phyloP scores from a whole-genome alignment of 192 early-diverging fungal genomes.

The Linnemannia elongata region DNA sequence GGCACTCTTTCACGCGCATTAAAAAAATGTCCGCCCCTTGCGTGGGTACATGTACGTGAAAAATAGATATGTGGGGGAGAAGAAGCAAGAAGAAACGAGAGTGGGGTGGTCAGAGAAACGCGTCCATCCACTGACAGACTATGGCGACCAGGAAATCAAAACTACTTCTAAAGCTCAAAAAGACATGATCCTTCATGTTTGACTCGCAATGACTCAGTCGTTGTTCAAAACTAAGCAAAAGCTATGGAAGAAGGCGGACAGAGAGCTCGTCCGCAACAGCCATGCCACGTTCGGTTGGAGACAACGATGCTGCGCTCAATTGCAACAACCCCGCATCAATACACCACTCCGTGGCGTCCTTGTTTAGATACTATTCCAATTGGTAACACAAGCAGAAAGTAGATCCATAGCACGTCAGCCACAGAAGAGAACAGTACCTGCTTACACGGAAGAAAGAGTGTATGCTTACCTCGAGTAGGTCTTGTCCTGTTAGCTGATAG shows the following conservation, averaged over 20 bases:
- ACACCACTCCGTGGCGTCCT: slow-evolving; percentile 14
- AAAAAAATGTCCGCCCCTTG: background rate
- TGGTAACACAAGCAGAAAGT: slow-evolving; percentile 10
- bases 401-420: slow-evolving; percentile 22
- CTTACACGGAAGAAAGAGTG: background rate
- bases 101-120: background rate
- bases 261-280: slow-evolving; percentile 65
- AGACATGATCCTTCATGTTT: background rate
- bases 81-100: background rate
- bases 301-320: slow-evolving; percentile 28
- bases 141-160: background rate
- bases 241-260: slow-evolving; percentile 41
- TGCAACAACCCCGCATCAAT: slow-evolving; percentile 27
- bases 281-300: slow-evolving; percentile 66
- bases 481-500: slow-evolving; percentile 30
- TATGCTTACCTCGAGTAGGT: slow-evolving; percentile 57
- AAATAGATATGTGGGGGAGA: background rate
- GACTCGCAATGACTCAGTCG: background rate
- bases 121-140: background rate
- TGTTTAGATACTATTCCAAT: slow-evolving; percentile 14
- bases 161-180: background rate
- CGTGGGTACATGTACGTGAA: background rate
- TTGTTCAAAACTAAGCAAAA: background rate
- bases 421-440: slow-evolving; percentile 8
- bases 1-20: background rate